Conservation (phyloP, 371 early-diverging fungal species). For the Quaeritorhiza haematococci region DNA sequence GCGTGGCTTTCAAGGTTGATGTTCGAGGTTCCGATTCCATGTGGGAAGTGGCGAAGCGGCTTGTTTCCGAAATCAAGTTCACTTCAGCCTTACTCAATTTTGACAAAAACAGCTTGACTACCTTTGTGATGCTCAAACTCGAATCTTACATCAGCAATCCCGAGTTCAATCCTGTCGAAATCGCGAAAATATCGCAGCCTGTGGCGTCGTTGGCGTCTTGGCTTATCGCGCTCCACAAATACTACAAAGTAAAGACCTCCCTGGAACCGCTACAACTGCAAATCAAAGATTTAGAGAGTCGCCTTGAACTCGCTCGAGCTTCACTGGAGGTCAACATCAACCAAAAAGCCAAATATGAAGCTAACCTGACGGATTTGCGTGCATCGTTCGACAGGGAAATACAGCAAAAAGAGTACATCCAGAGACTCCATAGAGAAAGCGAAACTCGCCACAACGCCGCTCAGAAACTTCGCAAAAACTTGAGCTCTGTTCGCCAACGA, state of each 20-base stretch:
- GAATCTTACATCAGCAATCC: conserved; percentile 9
- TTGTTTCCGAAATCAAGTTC: conserved; percentile 16
- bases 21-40: conserved; percentile 2
- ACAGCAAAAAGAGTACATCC: conserved; percentile 3
- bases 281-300: conserved; percentile 5
- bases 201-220: conserved; percentile 10
- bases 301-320: not conserved
- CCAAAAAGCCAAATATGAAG: conserved; percentile 3
- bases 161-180: conserved; percentile 7
- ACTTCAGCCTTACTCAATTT: not conserved
- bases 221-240: conserved; percentile 13
- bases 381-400: not conserved
- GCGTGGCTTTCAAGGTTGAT: conserved; percentile 10
- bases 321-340: not conserved
- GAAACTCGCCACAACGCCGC: conserved; percentile 2
- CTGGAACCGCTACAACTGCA: conserved; percentile 13
- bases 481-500: not conserved
- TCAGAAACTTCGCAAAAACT: not conserved
- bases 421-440: conserved; percentile 1
- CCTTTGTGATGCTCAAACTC: conserved; percentile 6
- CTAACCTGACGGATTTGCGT: conserved; percentile 3
- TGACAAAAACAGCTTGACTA: conserved; percentile 13
- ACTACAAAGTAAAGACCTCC: not conserved
- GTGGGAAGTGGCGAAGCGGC: conserved; percentile 24
- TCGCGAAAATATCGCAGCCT: conserved; percentile 9